Conservation (phyloP, 2,329 filamentous ascomycete genomes). For the Fusarium siculi region DNA sequence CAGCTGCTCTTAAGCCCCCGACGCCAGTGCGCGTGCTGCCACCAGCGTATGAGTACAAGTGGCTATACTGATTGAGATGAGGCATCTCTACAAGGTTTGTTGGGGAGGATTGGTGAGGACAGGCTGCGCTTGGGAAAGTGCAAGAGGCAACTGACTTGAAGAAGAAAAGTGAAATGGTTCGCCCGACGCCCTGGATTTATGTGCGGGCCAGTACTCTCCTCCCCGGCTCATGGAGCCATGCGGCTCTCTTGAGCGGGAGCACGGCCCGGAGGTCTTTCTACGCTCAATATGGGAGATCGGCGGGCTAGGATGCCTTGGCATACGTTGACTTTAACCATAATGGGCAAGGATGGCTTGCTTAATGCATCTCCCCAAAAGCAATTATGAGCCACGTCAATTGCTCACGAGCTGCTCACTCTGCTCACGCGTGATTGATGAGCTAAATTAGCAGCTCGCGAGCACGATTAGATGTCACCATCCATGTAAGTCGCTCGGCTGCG, state of each 20-base stretch:
- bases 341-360: background rate
- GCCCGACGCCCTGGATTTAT: background rate
- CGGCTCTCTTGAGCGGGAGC: background rate
- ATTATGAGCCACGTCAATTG: background rate
- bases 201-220: no score
- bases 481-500: rapidly evolving
- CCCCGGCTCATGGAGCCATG: background rate
- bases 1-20: background rate
- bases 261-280: background rate
- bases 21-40: slow-evolving; percentile 2
- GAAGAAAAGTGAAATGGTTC: background rate
- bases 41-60: background rate
- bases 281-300: background rate
- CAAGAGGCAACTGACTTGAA: background rate
- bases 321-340: background rate
- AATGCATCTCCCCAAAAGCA: background rate
- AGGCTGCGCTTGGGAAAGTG: background rate
- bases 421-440: background rate
- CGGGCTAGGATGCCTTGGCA: background rate
- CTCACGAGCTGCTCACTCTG: background rate
- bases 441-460: background rate
- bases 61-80: background rate
- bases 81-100: background rate
- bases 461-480: rapidly evolving
- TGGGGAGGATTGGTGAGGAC: no score